Conservation (phyloP, 768 basidiomycete species). For the Pulveroboletus frians region DNA sequence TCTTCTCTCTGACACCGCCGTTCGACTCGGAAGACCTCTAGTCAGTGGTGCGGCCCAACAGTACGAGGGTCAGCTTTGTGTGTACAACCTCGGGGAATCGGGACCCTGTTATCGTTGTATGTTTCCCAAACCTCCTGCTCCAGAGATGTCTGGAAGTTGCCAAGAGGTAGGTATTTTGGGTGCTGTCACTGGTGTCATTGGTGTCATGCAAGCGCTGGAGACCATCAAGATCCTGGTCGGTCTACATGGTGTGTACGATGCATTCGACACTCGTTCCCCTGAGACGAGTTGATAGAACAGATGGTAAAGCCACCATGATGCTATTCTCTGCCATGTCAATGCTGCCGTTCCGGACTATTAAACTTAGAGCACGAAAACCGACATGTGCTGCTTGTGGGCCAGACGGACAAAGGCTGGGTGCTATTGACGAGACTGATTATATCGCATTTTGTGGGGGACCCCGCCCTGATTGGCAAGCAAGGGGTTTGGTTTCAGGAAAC, state of each 20-base stretch:
- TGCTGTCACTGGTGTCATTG: slow-evolving; percentile 83
- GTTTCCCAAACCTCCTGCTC: slow-evolving; percentile 38
- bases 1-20: slow-evolving; percentile 82
- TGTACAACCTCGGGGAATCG: slow-evolving; percentile 61
- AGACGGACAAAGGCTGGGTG: slow-evolving; percentile 37
- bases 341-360: slow-evolving; percentile 78
- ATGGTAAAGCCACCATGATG: slow-evolving; percentile 58
- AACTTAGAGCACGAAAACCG: slow-evolving; percentile 64
- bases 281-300: slow-evolving; percentile 31
- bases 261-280: not conserved
- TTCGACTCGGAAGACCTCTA: slow-evolving; percentile 70
- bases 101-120: slow-evolving; percentile 90
- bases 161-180: slow-evolving; percentile 89
- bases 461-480: slow-evolving; percentile 57
- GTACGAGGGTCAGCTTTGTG: slow-evolving; percentile 75
- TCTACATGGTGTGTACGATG: slow-evolving; percentile 47
- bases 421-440: slow-evolving; percentile 65
- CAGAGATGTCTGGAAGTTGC: slow-evolving; percentile 65
- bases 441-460: slow-evolving; percentile 81
- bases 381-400: slow-evolving; percentile 74
- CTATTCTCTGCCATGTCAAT: slow-evolving; percentile 67
- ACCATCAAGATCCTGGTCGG: slow-evolving; percentile 75
- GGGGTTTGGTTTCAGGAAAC: slow-evolving; percentile 43
- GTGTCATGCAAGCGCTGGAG: slow-evolving; percentile 85
- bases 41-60: slow-evolving; percentile 91